Evolutionary conservation across 1,139 yeast genomes (phyloP).

Genomic region (Suhomyces taliae): DNA sequence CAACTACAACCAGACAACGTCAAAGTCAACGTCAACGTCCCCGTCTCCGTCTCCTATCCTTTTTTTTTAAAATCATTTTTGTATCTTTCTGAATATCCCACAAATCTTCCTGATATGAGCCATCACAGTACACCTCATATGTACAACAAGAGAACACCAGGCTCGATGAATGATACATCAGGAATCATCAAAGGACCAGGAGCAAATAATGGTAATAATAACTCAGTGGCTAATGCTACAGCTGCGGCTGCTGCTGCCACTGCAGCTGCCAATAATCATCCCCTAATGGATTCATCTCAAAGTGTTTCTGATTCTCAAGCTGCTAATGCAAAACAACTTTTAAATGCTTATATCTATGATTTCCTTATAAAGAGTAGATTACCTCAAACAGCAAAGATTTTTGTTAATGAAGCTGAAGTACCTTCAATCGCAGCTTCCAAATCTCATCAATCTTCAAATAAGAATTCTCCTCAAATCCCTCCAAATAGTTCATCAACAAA

Average conservation of each 20-base stretch:
- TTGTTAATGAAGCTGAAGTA: slow-evolving; percentile 70
- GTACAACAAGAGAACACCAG: slow-evolving; percentile 32
- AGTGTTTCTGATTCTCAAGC: slow-evolving; percentile 52
- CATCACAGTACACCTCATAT: slow-evolving; percentile 39
- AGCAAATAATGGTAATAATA: not conserved
- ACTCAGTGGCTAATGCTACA: slow-evolving; percentile 9
- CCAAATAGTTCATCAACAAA: slow-evolving; percentile 18
- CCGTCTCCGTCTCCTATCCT: not conserved
- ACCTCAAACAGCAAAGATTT: slow-evolving; percentile 68
- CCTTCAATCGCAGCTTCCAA: slow-evolving; percentile 26
- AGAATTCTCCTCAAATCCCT: slow-evolving; percentile 22
- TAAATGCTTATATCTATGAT: slow-evolving; percentile 86
- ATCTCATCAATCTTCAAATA: slow-evolving; percentile 13
- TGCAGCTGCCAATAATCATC: slow-evolving; percentile 9
- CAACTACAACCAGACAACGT: not conserved
- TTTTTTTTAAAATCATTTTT: not conserved
- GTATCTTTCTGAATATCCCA: not conserved
- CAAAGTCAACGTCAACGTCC: not conserved
- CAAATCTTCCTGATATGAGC: slow-evolving; percentile 17
- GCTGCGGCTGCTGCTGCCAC: slow-evolving; percentile 11
- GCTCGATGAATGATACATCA: slow-evolving; percentile 15
- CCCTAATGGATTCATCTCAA: slow-evolving; percentile 24
- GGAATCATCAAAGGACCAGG: slow-evolving; percentile 5
- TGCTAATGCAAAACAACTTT: slow-evolving; percentile 59
- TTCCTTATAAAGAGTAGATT: slow-evolving; percentile 75